These are phyloP conservation scores for Miscanthus sacchariflorus DNA, from an alignment of 202 grass and related monocot genomes.

Conservation along the genomic window DNA sequence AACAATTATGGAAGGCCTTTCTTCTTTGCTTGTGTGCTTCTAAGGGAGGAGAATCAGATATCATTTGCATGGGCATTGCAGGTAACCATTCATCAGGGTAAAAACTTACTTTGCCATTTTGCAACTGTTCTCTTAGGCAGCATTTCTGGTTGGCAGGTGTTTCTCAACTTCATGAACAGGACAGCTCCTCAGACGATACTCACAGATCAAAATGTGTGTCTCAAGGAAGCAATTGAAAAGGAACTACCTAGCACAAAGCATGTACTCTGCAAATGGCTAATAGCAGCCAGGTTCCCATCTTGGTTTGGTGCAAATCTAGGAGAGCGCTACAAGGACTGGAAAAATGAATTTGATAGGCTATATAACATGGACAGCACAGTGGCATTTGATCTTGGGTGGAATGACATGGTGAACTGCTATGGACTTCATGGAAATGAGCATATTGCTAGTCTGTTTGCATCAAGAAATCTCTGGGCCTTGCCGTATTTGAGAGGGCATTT, in stretches of 20 bases:
- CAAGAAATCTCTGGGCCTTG: conserved; percentile 61
- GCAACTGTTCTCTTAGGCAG: conserved; percentile 9
- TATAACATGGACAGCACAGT: conserved; percentile 62
- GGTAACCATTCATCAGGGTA: conserved; percentile 47
- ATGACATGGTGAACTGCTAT: conserved; percentile 65
- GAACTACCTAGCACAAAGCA: conserved; percentile 77
- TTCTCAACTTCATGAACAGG: conserved; percentile 82
- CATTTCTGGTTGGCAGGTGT: conserved; percentile 61
- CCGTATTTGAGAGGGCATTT: conserved; percentile 71
- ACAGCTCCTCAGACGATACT: conserved; percentile 69
- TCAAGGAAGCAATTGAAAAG: conserved; percentile 69
- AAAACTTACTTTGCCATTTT: background rate
- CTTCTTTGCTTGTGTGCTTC: conserved; percentile 60
- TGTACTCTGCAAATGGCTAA: conserved; percentile 62
- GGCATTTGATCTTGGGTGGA: conserved; percentile 74
- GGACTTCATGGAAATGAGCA: conserved; percentile 66
- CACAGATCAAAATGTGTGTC: conserved; percentile 67
- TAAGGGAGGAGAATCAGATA: conserved; percentile 58
- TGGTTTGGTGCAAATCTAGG: conserved; percentile 71
- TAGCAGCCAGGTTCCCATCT: conserved; percentile 59
- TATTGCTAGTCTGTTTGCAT: conserved; percentile 61
- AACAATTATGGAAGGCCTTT: conserved; percentile 69
- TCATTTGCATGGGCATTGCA: conserved; percentile 68
- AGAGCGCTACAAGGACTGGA: conserved; percentile 61
- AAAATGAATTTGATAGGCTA: conserved; percentile 63